Percentiles rank a stretch among this genome's conserved stretches.
These are phyloP conservation scores for Agaricales sp. DNA, from an alignment of 1,284 basidiomycete genomes.

Conservation along the genomic window DNA sequence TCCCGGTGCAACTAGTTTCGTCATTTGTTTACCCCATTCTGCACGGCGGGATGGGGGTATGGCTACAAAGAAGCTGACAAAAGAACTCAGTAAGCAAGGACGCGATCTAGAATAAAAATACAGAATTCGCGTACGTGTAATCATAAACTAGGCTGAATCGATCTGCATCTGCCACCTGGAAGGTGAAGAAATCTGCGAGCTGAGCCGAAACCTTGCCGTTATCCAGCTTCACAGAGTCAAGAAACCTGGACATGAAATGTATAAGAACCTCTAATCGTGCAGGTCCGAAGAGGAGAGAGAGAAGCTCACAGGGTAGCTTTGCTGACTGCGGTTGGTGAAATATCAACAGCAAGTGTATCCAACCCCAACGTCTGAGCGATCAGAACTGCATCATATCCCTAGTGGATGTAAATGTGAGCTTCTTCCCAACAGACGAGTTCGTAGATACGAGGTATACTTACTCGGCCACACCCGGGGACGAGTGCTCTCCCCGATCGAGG, in stretches of 20 bases:
- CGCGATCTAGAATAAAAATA: background rate
- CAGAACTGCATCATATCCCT: slow-evolving; percentile 62
- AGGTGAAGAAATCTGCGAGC: slow-evolving; percentile 44
- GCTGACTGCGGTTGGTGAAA: slow-evolving; percentile 43
- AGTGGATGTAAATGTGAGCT: slow-evolving; percentile 1
- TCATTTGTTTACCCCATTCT: slow-evolving; percentile 52
- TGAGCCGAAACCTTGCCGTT: slow-evolving; percentile 24
- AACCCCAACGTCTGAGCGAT: slow-evolving; percentile 40
- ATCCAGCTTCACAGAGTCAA: slow-evolving; percentile 7
- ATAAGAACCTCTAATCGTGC: background rate
- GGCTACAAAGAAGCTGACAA: slow-evolving; percentile 57
- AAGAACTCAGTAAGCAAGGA: background rate
- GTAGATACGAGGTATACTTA: slow-evolving; percentile 25
- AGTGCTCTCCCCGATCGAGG: slow-evolving; percentile 46
- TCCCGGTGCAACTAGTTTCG: slow-evolving; percentile 42
- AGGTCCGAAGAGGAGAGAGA: background rate
- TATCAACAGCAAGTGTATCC: slow-evolving; percentile 42
- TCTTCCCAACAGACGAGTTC: background rate
- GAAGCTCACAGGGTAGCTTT: slow-evolving; percentile 36
- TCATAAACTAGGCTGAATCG: slow-evolving; percentile 53
- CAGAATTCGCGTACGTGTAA: slow-evolving; percentile 40
- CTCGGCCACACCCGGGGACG: slow-evolving; percentile 65
- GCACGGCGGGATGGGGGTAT: slow-evolving; percentile 44
- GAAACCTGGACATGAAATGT: slow-evolving; percentile 5
- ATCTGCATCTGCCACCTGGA: slow-evolving; percentile 25